Conservation (phyloP, 306 rosid species). For the Urtica urens region DNA sequence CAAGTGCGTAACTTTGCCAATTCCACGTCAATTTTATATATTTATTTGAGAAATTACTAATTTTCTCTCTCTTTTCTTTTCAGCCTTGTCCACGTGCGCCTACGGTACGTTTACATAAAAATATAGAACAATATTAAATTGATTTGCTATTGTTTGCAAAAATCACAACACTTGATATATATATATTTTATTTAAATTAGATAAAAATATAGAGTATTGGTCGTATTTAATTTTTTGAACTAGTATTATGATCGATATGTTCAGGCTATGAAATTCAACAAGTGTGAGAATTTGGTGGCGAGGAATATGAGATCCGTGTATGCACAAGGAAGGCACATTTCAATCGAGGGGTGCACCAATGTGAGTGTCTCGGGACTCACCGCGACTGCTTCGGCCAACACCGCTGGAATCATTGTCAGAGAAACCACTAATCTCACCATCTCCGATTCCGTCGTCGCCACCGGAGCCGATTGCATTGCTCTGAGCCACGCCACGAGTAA, state of each 20-base stretch:
- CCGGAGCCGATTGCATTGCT: constrained; percentile 79
- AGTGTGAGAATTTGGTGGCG: too few relatives aligned
- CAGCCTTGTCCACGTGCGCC: neutral
- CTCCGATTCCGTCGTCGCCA: constrained; percentile 33
- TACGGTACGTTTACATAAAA: neutral
- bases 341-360: constrained; percentile 26
- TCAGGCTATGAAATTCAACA: constrained; percentile 18
- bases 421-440: too few relatives aligned
- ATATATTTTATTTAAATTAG: neutral
- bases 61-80: neutral
- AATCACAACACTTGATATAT: neutral
- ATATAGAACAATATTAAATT: too few relatives aligned
- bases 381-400: constrained; percentile 59
- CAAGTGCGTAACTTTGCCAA: constrained; percentile 4
- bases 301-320: constrained; percentile 31
- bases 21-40: neutral
- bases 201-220: too few relatives aligned
- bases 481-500: constrained; percentile 47
- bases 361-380: constrained; percentile 32
- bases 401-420: constrained; percentile 71
- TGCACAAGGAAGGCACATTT: constrained; percentile 47
- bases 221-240: neutral
- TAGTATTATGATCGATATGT: neutral
- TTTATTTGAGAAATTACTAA: neutral
- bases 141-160: neutral